phyloP scores from a whole-genome alignment of 2,329 filamentous ascomycete genomes.

The Arthrobotrys sphaeroides region DNA sequence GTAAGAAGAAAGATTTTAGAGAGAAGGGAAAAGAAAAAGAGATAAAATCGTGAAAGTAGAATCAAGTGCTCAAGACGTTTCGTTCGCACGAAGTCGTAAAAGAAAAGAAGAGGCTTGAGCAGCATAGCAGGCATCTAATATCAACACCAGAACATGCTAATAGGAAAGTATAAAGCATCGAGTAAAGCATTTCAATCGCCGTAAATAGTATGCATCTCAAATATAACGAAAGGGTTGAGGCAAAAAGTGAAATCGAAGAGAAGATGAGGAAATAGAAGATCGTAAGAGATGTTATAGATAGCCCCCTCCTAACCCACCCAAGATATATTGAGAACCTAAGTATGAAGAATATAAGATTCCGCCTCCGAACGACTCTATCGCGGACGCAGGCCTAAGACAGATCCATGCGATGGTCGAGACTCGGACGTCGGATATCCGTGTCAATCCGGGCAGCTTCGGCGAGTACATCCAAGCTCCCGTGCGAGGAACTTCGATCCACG shows the following conservation, averaged over 20 bases:
- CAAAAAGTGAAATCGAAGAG: conserved; percentile 1
- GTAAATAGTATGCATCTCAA: conserved; percentile 24
- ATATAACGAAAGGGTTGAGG: background rate
- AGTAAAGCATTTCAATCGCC: conserved; percentile 36
- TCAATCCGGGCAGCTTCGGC: conserved; percentile 52
- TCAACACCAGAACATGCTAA: conserved; percentile 53
- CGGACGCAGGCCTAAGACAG: conserved; percentile 27
- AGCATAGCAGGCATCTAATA: conserved; percentile 40
- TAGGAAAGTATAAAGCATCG: conserved; percentile 29
- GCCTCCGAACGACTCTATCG: background rate
- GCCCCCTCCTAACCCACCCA: background rate
- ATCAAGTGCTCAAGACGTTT: conserved; percentile 12
- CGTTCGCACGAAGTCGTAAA: conserved; percentile 38
- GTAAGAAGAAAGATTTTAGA: background rate
- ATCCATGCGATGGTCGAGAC: conserved; percentile 48
- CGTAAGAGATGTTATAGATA: conserved; percentile 3
- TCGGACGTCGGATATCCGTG: conserved; percentile 45
- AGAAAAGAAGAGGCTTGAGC: conserved; percentile 1
- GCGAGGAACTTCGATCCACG: conserved; percentile 38
- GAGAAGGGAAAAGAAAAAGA: background rate
- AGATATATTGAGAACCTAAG: background rate
- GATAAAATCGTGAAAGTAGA: conserved; percentile 3
- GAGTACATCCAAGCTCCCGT: conserved; percentile 48
- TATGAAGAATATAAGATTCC: conserved; percentile 6
- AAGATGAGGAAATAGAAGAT: background rate